A percentile compares a stretch with the other conserved stretches of the same genome.
Conservation (phyloP, 257 asterid species). For the Solanum lycopersicoides region DNA sequence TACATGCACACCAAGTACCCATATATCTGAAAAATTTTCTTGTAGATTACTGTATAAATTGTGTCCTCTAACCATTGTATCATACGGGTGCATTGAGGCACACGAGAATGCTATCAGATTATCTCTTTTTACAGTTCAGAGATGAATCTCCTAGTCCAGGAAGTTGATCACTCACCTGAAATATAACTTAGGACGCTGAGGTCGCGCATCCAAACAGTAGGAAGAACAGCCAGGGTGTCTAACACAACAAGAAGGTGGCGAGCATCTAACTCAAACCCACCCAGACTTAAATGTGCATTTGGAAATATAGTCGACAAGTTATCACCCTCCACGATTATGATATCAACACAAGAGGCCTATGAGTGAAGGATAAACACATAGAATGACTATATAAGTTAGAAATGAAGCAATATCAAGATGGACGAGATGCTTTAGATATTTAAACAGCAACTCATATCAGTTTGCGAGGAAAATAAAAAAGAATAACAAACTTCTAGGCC, state of each 20-base stretch:
- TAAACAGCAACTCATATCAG: not conserved
- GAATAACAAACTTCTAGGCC: not conserved
- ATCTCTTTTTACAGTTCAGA: not conserved
- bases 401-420: not conserved
- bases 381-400: not conserved
- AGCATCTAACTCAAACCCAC: conserved; percentile 42
- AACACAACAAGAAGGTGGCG: conserved; percentile 58
- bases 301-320: conserved; percentile 84
- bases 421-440: not conserved
- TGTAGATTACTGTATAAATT: not conserved
- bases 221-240: conserved; percentile 74
- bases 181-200: conserved; percentile 82
- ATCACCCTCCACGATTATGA: conserved; percentile 84
- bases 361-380: not conserved
- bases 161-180: conserved; percentile 50
- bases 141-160: not conserved
- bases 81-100: not conserved
- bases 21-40: not conserved
- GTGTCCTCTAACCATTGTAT: not conserved
- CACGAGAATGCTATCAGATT: not conserved
- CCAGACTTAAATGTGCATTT: conserved; percentile 57
- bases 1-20: not conserved
- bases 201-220: conserved; percentile 80
- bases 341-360: conserved; percentile 91
- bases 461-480: not conserved